Base-by-base conservation (phyloP, 106 monocot species). In the Alisma plantagoaquatica region DNA sequence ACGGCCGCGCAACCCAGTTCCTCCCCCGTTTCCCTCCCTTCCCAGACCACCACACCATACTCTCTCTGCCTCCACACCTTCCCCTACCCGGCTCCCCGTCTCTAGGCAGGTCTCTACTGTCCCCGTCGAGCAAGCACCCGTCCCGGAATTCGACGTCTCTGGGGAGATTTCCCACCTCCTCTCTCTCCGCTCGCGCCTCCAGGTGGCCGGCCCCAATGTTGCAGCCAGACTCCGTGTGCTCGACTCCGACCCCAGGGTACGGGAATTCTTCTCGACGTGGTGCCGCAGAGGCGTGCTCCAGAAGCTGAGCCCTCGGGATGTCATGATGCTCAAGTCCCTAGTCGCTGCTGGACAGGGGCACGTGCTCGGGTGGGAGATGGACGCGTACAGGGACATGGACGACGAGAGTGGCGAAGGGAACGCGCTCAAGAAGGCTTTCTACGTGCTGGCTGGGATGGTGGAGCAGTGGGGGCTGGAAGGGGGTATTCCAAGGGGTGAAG, bases 271-370 rank as follows among this genome's bases (percentile, higher is more conserved):
- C 7, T 46, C 58, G 16, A 41, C 41, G 16, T 15, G 51, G 9
- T 43, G 59, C 15, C 26, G 35, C 17, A 32, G 57, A 2, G 23
- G 67, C 54, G 26, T 47, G 31, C 19, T 23, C 15, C 26, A 38
- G 45, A 54, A 59, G 22, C 48, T 78, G 59, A 42, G 27, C 4
- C 24, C 23, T 15, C 28, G 88, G 73, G 70, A 71, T 61, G 71
- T 64, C 26, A 63, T 81, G 46, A 46, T 88, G 70, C 27, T 89
- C 3, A 96, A 88, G 67, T 81, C 78, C 52, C 46, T 96, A 31
- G 81, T 96, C 22, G 84, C 89, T 10, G 94, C 84, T 1, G 88
- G 94, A 16, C 94, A 96, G 66, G 75, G 41, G 44, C 94, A 96
- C 54, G 88, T 89, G 43, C 62, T 94, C 9, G 80, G 77, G 11